These are phyloP conservation scores for Babesia bigemina DNA, from an alignment of 169 alveolate genomes.

Conservation along the genomic window DNA sequence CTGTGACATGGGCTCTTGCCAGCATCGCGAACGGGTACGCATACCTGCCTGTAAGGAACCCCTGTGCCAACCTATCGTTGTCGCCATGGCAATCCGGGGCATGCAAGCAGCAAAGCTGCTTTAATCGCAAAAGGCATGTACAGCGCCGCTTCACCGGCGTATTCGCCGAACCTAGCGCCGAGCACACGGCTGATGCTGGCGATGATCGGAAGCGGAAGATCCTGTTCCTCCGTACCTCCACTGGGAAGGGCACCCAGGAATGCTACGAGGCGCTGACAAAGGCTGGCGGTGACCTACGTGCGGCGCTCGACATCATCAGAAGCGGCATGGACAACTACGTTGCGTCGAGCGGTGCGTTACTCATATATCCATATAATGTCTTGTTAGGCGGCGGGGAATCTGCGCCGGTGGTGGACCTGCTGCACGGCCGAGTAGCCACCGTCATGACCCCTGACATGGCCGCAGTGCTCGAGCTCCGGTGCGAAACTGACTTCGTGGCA, in stretches of 20 bases:
- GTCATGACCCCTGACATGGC: constrained; percentile 13
- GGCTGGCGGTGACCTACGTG: constrained; percentile 41
- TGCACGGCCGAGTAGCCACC: constrained; percentile 49
- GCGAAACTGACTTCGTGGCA: constrained; percentile 55
- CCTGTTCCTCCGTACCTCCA: constrained; percentile 42
- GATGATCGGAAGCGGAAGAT: constrained; percentile 48
- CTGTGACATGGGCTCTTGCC: background rate
- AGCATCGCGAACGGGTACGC: background rate
- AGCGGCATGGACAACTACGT: constrained; percentile 20
- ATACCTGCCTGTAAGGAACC: background rate
- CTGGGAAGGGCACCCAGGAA: constrained; percentile 65
- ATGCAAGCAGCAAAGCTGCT: background rate
- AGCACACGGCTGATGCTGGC: background rate
- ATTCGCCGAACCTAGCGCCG: background rate
- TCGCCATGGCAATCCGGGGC: background rate
- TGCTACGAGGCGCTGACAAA: constrained; percentile 50
- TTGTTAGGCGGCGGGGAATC: background rate
- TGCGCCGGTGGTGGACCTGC: constrained; percentile 23
- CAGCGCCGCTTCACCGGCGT: background rate
- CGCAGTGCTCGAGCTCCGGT: constrained; percentile 29
- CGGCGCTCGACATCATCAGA: constrained; percentile 33
- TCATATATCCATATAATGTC: no score
- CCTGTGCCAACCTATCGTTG: background rate
- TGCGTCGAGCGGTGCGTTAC: background rate
- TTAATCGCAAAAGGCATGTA: background rate